These are phyloP conservation scores for Acmispon strigosus DNA, from an alignment of 306 rosid species.

Conservation along the genomic window DNA sequence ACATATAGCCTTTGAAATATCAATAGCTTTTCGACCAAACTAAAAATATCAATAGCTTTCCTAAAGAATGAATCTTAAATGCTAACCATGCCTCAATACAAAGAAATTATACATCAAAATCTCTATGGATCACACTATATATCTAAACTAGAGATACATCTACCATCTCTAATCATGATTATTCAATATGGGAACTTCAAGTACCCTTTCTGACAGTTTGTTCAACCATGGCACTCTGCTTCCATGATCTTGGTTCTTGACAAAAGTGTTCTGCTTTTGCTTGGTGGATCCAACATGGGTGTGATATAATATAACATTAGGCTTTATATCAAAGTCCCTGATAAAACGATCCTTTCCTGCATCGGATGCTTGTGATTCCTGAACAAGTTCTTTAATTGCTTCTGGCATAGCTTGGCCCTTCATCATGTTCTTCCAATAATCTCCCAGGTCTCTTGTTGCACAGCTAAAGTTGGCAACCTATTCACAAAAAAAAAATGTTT, in stretches of 20 bases:
- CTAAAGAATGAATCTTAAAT: constrained; percentile 4
- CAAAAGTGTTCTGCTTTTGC: neutral
- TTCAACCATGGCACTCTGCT: constrained; percentile 7
- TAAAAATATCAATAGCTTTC: neutral
- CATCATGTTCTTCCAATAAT: constrained; percentile 52
- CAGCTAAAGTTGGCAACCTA: constrained; percentile 24
- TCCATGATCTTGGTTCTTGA: neutral
- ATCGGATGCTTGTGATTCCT: constrained; percentile 19
- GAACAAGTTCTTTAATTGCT: constrained; percentile 39
- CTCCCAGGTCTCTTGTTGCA: constrained; percentile 47
- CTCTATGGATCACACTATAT: neutral
- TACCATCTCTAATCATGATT: neutral
- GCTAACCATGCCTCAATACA: neutral
- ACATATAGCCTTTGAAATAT: neutral
- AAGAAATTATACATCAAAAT: neutral
- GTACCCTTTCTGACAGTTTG: neutral
- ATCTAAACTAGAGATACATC: neutral
- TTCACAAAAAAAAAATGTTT: neutral
- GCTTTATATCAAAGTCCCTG: constrained; percentile 39
- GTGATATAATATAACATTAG: constrained; percentile 48
- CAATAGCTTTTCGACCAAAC: too few relatives aligned
- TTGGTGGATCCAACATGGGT: constrained; percentile 13
- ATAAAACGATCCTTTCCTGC: constrained; percentile 27
- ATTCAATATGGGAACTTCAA: neutral
- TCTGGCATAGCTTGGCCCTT: constrained; percentile 56